Percentiles rank a stretch among this genome's conserved stretches.
Conservation (phyloP, 768 basidiomycete genomes). For the Podaxis pistillaris region DNA sequence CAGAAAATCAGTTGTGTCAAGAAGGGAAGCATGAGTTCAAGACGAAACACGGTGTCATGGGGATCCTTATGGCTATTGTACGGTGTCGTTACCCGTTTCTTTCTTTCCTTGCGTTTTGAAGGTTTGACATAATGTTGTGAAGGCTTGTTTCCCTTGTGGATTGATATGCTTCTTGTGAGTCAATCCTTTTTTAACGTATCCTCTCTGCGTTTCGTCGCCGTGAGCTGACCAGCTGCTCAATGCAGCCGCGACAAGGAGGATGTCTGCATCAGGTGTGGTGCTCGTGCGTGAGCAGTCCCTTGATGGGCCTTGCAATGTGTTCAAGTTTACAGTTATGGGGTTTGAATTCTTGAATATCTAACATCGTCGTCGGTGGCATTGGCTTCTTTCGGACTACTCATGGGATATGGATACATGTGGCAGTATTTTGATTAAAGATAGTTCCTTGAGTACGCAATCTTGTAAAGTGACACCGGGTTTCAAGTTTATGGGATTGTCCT, state of each 20-base stretch:
- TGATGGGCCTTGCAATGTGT: not conserved
- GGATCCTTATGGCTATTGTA: slow-evolving; percentile 9
- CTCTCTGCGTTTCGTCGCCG: not conserved
- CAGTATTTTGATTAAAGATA: not conserved
- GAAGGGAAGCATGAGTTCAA: slow-evolving; percentile 7
- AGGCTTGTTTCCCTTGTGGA: slow-evolving; percentile 10
- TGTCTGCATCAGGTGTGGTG: slow-evolving; percentile 8
- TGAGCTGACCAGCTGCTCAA: not conserved
- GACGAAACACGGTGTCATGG: slow-evolving; percentile 11
- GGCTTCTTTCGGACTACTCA: not conserved
- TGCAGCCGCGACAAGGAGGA: slow-evolving; percentile 8
- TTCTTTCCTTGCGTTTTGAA: not conserved
- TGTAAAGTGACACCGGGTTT: too few species aligned
- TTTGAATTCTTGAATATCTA: not conserved
- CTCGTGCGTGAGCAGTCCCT: not conserved
- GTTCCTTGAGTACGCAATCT: too few species aligned
- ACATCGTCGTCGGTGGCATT: not conserved
- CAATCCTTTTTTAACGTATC: not conserved
- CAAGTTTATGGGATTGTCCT: too few species aligned
- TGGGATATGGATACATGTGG: not conserved
- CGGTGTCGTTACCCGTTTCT: not conserved
- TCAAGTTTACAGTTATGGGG: not conserved
- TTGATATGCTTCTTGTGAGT: slow-evolving; percentile 11
- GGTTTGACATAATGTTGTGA: not conserved
- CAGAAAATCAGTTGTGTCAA: not conserved